Evolutionary conservation across 305 asterid genomes (phyloP), one percentile per base, ranked within the genome.

Genomic region (Solanum chacoense): DNA sequence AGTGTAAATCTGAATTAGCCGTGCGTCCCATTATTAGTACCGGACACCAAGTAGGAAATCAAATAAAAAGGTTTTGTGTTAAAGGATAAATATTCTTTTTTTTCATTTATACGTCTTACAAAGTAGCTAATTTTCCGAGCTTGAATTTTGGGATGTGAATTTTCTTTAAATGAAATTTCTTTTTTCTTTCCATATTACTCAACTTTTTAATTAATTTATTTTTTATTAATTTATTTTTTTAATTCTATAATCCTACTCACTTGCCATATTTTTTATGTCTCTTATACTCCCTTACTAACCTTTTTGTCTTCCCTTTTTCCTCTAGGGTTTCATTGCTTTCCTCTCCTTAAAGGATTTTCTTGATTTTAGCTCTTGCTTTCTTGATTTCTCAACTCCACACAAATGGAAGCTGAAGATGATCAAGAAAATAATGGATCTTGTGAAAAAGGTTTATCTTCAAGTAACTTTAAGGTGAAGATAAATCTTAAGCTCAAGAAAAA

Each of bases 361-460:
- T 80, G 86, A 20, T 20, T 31, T 83, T 20, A 1, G 74, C 31
- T 55, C 87, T 55, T 84, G 22, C 14, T 55, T 83, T 84, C 45
- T 84, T 84, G 73, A 32, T 5, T 55, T 55, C 65, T 31, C 20
- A 84, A 7, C 45, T 10, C 28, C 24, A 4, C 40, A 32, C 10
- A 76, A 16, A 83, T 84, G 87, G 87, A 84, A 84, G 87, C 74
- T 84, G 37, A 80, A 37, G 63, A 37, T 24, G 84, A 78, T 84
- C n/a, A 84, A 31, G 45, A 84, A 32, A 55, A 18, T 2, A 55
- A 84, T 50, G 38, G 74, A 84, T 84, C 74, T 55, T 18, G 31
- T 45, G 73, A 31, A 83, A 83, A 83, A 55, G 45, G 42, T 22
- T 13, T n/a, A 5, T 75, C 83, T 75, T 36, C 84, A 12, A 81